Conservation (phyloP, 352 stramenopile species). For the Phytophthora meadii region DNA sequence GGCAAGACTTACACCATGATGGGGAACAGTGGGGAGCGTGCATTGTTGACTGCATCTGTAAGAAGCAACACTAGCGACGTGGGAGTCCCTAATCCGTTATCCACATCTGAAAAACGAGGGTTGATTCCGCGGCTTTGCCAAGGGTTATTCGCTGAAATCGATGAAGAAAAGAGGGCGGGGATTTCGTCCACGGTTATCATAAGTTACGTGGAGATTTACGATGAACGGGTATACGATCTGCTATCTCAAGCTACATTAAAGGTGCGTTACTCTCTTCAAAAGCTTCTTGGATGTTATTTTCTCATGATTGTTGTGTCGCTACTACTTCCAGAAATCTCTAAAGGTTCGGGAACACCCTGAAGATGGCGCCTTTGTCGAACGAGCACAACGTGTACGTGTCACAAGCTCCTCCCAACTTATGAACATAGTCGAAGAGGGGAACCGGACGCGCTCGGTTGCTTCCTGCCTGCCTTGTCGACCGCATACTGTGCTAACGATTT, state of each 20-base stretch:
- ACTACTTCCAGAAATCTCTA: slow-evolving; percentile 49
- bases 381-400: slow-evolving; percentile 53
- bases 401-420: slow-evolving; percentile 62
- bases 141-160: slow-evolving; percentile 62
- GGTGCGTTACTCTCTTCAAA: slow-evolving; percentile 20
- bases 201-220: slow-evolving; percentile 87
- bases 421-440: slow-evolving; percentile 67
- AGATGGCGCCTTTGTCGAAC: slow-evolving; percentile 71
- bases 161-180: slow-evolving; percentile 25
- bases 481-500: slow-evolving; percentile 72
- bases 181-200: slow-evolving; percentile 53
- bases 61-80: slow-evolving; percentile 3
- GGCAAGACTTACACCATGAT: slow-evolving; percentile 85
- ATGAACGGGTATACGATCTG: slow-evolving; percentile 80
- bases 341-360: slow-evolving; percentile 81
- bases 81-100: not conserved
- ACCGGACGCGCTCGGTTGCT: slow-evolving; percentile 58
- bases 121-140: slow-evolving; percentile 72
- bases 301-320: slow-evolving; percentile 7
- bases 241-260: slow-evolving; percentile 42
- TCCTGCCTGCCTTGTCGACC: slow-evolving; percentile 59
- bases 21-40: slow-evolving; percentile 26
- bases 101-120: slow-evolving; percentile 28
- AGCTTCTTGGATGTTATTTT: not conserved
- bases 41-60: slow-evolving; percentile 6